Evolutionary conservation across 345 rosid genomes (phyloP).

Genomic region (Sisymbrium altissimum): DNA sequence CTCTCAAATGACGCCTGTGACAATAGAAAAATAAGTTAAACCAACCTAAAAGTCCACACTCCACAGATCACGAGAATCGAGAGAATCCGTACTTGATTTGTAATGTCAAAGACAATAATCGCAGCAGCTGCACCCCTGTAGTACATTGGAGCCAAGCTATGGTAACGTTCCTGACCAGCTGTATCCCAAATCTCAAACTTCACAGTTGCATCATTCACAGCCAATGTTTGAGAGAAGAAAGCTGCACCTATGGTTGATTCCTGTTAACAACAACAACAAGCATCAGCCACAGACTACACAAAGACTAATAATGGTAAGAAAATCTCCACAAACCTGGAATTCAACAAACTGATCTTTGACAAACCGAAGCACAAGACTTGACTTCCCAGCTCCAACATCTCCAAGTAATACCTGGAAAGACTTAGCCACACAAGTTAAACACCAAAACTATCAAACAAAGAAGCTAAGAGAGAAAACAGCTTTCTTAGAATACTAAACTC

Average conservation of each 20-base stretch:
- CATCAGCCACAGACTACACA: background rate
- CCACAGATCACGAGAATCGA: background rate
- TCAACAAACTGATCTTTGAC: conserved; percentile 62
- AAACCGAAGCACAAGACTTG: conserved; percentile 56
- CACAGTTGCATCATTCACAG: conserved; percentile 55
- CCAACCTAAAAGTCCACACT: background rate
- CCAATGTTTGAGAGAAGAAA: conserved; percentile 60
- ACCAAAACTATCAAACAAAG: background rate
- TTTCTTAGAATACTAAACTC: too few relatives aligned
- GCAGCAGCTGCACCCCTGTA: conserved; percentile 73
- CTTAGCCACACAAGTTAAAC: background rate
- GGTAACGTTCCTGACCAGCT: conserved; percentile 66
- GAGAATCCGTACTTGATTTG: conserved; percentile 32
- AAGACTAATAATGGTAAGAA: background rate
- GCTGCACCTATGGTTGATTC: conserved; percentile 70
- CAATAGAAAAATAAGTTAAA: conserved; percentile 6
- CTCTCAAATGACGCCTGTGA: conserved; percentile 51
- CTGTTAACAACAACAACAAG: conserved; percentile 24
- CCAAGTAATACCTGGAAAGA: conserved; percentile 54
- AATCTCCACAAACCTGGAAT: conserved; percentile 43
- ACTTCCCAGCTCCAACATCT: conserved; percentile 63
- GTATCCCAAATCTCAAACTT: conserved; percentile 74
- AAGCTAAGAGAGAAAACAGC: background rate
- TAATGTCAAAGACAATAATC: conserved; percentile 54
- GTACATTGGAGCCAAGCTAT: conserved; percentile 72